Conservation (phyloP, 1,284 basidiomycete genomes). For the Malassezia cuniculi region DNA sequence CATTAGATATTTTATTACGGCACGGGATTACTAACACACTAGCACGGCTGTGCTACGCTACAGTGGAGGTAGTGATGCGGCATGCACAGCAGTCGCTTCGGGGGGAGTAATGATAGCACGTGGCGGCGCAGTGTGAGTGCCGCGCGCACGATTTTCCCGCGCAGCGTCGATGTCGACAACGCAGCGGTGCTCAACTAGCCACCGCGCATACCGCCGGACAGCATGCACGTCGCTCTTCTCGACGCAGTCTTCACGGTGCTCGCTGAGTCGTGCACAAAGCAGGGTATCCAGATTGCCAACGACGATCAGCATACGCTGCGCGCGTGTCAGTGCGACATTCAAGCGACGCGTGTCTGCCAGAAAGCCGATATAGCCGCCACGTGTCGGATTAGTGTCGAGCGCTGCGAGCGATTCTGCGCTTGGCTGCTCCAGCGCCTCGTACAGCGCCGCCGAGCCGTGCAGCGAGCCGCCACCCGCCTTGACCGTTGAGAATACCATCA, state of each 20-base stretch:
- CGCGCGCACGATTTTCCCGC: not conserved
- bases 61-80: no score
- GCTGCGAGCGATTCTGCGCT: constrained; percentile 1
- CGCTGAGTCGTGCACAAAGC: constrained; percentile 48
- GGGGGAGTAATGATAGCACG: no score
- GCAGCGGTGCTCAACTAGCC: constrained; percentile 14
- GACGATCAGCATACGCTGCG: constrained; percentile 74
- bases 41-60: no score
- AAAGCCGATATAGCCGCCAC: constrained; percentile 60
- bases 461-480: constrained; percentile 49
- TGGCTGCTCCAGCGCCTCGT: constrained; percentile 8
- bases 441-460: constrained; percentile 58
- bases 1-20: no score
- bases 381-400: constrained; percentile 7
- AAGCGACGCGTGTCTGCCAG: constrained; percentile 86
- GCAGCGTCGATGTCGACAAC: constrained; percentile 20
- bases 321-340: constrained; percentile 92
- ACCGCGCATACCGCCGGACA: constrained; percentile 15
- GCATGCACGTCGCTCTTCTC: constrained; percentile 21
- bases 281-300: constrained; percentile 69
- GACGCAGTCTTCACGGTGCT: constrained; percentile 13
- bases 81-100: no score
- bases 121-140: not conserved
- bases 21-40: no score
- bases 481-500: constrained; percentile 83